phyloP scores from a whole-genome alignment of 352 stramenopile genomes.

The Globisporangium spinosum region DNA sequence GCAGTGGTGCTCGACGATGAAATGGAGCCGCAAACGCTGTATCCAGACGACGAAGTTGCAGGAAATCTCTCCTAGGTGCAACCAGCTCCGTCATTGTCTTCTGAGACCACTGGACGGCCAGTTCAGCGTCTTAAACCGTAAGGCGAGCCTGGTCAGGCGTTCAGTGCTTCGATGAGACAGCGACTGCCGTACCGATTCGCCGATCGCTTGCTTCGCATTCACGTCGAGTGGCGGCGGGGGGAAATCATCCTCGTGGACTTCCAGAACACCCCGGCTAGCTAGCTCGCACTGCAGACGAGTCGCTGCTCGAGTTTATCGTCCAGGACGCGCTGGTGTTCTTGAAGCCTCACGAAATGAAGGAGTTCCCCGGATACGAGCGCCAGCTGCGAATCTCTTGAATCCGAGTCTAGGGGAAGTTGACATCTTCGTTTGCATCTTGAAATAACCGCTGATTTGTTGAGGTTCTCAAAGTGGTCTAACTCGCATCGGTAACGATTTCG shows the following conservation, averaged over 20 bases:
- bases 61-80: neutral
- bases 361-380: constrained; percentile 8
- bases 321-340: constrained; percentile 15
- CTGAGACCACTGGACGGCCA: neutral
- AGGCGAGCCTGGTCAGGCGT: neutral
- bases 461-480: neutral
- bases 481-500: too few species aligned
- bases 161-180: neutral
- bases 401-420: too few species aligned
- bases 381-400: constrained; percentile 14
- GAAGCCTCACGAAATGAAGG: constrained; percentile 13
- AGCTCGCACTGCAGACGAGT: constrained; percentile 4
- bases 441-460: neutral
- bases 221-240: constrained; percentile 25
- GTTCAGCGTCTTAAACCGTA: neutral
- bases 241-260: constrained; percentile 26
- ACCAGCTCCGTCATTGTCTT: neutral
- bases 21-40: neutral
- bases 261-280: constrained; percentile 9
- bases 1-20: constrained; percentile 12
- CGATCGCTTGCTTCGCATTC: constrained; percentile 19
- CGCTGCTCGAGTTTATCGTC: constrained; percentile 15
- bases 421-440: neutral
- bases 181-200: constrained; percentile 9
- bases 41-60: neutral